Percentiles rank a stretch among this genome's conserved stretches.
Evolutionary conservation across 306 rosid genomes (phyloP).

Genomic region (Sindora glabra): DNA sequence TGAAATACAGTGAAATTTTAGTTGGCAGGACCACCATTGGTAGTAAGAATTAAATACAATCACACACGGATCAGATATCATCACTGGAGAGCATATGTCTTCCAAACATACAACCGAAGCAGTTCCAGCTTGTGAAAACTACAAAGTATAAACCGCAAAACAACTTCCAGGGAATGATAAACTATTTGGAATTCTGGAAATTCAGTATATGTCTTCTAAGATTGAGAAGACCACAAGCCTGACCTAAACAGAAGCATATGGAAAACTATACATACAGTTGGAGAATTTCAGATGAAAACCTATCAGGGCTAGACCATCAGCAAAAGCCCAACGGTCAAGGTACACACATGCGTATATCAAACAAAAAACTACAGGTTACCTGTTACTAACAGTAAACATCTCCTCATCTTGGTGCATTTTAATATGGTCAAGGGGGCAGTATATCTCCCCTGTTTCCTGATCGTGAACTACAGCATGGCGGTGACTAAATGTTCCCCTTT

Average conservation of each 20-base stretch:
- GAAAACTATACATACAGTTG: neutral
- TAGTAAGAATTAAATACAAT: too few relatives aligned
- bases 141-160: neutral
- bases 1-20: too few relatives aligned
- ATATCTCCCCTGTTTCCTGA: constrained; percentile 62
- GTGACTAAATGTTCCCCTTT: too few relatives aligned
- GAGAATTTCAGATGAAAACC: neutral
- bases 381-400: constrained; percentile 95
- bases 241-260: neutral
- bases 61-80: too few relatives aligned
- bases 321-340: neutral
- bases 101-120: neutral
- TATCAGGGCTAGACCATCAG: neutral
- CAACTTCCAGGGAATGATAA: neutral
- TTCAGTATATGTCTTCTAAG: neutral
- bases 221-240: neutral
- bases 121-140: neutral
- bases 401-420: constrained; percentile 67
- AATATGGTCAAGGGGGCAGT: constrained; percentile 81
- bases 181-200: neutral
- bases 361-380: constrained; percentile 37
- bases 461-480: constrained; percentile 89
- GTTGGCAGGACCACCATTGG: too few relatives aligned
- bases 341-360: neutral
- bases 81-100: neutral